phyloP scores from a whole-genome alignment of 495 filamentous ascomycete genomes.

The Hypomontagnella monticulosa region DNA sequence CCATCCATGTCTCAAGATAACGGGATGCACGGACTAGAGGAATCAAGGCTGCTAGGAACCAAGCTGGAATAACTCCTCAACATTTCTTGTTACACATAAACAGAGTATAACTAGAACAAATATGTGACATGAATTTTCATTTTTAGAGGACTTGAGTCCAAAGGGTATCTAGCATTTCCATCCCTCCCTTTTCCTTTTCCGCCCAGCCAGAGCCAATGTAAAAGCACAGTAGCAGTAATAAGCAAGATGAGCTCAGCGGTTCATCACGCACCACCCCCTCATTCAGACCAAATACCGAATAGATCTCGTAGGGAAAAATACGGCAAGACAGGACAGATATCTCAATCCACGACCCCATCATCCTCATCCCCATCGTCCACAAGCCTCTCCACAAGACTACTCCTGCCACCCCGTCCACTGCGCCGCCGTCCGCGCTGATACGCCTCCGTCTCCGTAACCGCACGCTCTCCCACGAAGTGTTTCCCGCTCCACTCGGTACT shows the following conservation, averaged over 20 bases:
- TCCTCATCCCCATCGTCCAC: slow-evolving; percentile 44
- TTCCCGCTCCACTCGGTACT: slow-evolving; percentile 75
- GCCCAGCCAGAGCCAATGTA: slow-evolving; percentile 4
- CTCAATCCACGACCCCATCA: slow-evolving; percentile 43
- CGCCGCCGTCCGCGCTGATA: slow-evolving; percentile 52
- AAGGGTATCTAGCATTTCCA: slow-evolving; percentile 18
- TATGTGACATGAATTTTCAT: background rate
- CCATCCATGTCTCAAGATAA: no score
- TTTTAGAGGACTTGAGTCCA: slow-evolving; percentile 3
- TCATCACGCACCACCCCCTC: background rate
- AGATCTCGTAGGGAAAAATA: background rate
- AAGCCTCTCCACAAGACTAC: slow-evolving; percentile 42
- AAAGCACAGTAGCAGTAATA: slow-evolving; percentile 2
- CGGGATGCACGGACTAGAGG: no score
- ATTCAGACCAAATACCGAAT: no score
- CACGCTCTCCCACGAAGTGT: slow-evolving; percentile 83
- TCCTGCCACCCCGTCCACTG: slow-evolving; percentile 40
- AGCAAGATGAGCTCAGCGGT: background rate
- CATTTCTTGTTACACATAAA: no score
- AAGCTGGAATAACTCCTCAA: no score
- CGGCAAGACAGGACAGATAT: background rate
- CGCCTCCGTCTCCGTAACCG: slow-evolving; percentile 62
- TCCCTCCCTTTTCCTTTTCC: slow-evolving; percentile 9
- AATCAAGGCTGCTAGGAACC: no score
- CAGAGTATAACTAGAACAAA: background rate